A percentile compares a stretch with the other conserved stretches of the same genome.
Conservation (phyloP, 495 filamentous ascomycete species). For the Aspergillus nanangensis region DNA sequence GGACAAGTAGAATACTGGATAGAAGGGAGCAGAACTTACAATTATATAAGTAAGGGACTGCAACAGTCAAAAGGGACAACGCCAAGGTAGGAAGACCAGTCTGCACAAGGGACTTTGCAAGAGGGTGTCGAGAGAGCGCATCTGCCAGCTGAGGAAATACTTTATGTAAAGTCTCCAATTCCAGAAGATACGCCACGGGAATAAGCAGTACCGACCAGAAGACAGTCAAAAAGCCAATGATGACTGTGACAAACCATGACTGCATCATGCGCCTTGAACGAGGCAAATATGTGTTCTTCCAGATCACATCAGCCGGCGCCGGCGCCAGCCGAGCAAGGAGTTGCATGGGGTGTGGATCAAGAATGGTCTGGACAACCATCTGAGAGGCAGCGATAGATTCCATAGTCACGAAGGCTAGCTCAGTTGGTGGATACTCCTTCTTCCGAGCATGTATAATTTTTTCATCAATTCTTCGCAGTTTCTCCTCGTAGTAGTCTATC, state of each 20-base stretch:
- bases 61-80: conserved; percentile 79
- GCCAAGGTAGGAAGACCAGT: conserved; percentile 83
- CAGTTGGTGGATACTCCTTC: conserved; percentile 72
- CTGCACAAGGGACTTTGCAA: conserved; percentile 71
- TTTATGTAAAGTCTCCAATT: conserved; percentile 69
- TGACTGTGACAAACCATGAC: conserved; percentile 75
- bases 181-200: conserved; percentile 72
- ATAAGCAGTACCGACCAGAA: conserved; percentile 86
- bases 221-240: conserved; percentile 76
- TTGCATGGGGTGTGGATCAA: conserved; percentile 82
- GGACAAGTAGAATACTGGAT: background rate
- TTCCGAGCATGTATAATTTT: conserved; percentile 64
- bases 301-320: conserved; percentile 82
- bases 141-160: conserved; percentile 68
- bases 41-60: conserved; percentile 92
- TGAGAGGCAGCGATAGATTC: conserved; percentile 88
- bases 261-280: conserved; percentile 65
- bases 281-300: conserved; percentile 89
- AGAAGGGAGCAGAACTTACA: conserved; percentile 45
- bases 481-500: conserved; percentile 89
- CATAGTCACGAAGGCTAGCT: conserved; percentile 94
- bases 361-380: conserved; percentile 88
- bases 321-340: conserved; percentile 84
- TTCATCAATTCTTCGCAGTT: conserved; percentile 76
- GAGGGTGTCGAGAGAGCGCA: conserved; percentile 58